A percentile compares a stretch with the other conserved stretches of the same genome.
Evolutionary conservation across 352 stramenopile genomes (phyloP).

Genomic region (Pythium oligandrum): DNA sequence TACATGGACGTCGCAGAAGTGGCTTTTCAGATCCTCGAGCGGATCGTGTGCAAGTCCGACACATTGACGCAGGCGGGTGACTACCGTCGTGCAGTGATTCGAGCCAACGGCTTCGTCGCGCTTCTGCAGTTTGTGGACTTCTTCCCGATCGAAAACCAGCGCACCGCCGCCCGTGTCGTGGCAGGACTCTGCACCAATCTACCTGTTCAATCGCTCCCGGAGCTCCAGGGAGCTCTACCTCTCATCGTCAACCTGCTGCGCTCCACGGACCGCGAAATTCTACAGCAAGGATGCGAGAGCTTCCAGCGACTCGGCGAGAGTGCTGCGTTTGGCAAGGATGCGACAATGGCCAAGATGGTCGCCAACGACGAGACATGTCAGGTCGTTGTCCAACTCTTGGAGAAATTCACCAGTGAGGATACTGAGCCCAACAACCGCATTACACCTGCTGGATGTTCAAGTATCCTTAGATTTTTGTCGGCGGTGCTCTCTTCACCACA

Average conservation of each 20-base stretch:
- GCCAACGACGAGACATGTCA: constrained; percentile 37
- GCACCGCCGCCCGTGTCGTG: constrained; percentile 48
- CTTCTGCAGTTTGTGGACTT: constrained; percentile 80
- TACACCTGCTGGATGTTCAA: constrained; percentile 3
- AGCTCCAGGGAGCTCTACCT: constrained; percentile 35
- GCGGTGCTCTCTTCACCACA: constrained; percentile 8
- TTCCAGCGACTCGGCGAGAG: constrained; percentile 49
- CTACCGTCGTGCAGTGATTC: constrained; percentile 39
- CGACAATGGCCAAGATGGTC: constrained; percentile 31
- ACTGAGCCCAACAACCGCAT: background rate
- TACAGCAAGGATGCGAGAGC: constrained; percentile 43
- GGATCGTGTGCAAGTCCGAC: constrained; percentile 36
- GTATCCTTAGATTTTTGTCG: constrained; percentile 13
- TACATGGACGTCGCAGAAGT: constrained; percentile 82
- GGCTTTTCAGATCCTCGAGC: constrained; percentile 61
- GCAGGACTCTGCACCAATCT: constrained; percentile 47
- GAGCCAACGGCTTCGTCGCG: constrained; percentile 60
- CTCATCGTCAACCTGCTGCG: constrained; percentile 42
- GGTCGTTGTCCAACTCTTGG: constrained; percentile 22
- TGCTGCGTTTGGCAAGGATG: constrained; percentile 26
- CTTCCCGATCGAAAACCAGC: constrained; percentile 73
- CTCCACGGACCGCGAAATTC: constrained; percentile 51
- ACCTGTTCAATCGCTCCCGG: constrained; percentile 14
- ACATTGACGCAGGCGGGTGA: constrained; percentile 9
- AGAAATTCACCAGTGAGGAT: constrained; percentile 3